A percentile compares a stretch with the other conserved stretches of the same genome.
Conservation (phyloP, 768 basidiomycete species). For the Galerina sulciceps region DNA sequence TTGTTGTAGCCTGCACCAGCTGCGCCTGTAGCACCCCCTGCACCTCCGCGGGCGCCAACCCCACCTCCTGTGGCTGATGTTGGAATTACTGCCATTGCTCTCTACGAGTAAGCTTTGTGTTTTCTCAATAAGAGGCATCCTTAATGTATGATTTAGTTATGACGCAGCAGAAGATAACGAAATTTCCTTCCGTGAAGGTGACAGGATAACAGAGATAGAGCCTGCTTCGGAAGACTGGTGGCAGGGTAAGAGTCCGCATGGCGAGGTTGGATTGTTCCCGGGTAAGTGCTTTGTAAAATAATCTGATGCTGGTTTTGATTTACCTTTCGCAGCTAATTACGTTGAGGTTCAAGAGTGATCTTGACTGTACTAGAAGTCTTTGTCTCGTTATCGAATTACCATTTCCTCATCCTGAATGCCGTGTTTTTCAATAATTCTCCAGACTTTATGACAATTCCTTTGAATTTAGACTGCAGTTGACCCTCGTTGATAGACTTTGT, state of each 20-base stretch:
- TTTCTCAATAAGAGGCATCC: not conserved
- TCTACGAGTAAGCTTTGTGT: slow-evolving; percentile 67
- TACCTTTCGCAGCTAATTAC: slow-evolving; percentile 33
- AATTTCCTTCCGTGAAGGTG: slow-evolving; percentile 82
- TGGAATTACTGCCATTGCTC: slow-evolving; percentile 64
- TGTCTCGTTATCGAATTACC: not conserved
- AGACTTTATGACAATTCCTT: not conserved
- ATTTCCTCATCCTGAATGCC: not conserved
- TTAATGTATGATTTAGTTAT: slow-evolving; percentile 53
- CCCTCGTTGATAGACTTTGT: not conserved
- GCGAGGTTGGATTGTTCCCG: slow-evolving; percentile 74
- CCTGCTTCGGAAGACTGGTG: slow-evolving; percentile 90
- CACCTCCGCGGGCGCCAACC: slow-evolving; percentile 53
- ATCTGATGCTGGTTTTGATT: not conserved
- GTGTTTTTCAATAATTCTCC: not conserved
- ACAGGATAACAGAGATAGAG: slow-evolving; percentile 78
- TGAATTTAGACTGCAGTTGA: not conserved
- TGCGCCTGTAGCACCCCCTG: slow-evolving; percentile 46
- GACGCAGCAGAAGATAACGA: slow-evolving; percentile 94
- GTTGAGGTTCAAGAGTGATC: slow-evolving; percentile 39
- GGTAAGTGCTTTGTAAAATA: slow-evolving; percentile 47
- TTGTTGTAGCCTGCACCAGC: slow-evolving; percentile 38
- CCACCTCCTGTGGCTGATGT: slow-evolving; percentile 53
- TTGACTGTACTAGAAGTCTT: slow-evolving; percentile 1
- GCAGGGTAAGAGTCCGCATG: slow-evolving; percentile 65